Base-by-base conservation (phyloP, 129 eudicot genomes). In the Tagetes erecta region DNA sequence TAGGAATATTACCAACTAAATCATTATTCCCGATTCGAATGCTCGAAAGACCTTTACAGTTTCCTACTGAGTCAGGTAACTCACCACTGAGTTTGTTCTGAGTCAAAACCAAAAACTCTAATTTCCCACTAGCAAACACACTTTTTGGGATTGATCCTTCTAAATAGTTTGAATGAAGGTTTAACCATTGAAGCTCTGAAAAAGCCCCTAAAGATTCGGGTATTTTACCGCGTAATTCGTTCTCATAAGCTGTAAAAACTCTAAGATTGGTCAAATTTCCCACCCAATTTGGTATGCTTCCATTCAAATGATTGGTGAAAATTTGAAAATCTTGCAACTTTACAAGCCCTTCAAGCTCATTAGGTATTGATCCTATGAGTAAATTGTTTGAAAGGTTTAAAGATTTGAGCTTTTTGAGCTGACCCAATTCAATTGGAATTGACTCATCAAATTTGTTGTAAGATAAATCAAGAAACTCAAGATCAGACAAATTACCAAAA, bases 401-500 rank as follows among this genome's bases (percentile, higher is more conserved):
- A 57, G 91, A 84, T 66, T 78, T 84, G 5, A 95, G 88, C 11
- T 85, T 95, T 58, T 64, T 77, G 44, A 95, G 88, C 75, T 79
- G 72, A 20, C 90, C 92, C 73, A 87, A 72, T 47, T 88, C 96
- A 34, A 20, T 12, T 55, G 99, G 99, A 47, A 95, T 84, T 53
- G 80, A 75, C 62, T 89, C 84, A 13, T 68, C 92, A 83, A 95
- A 88, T 76, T 82, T 88, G 64, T 95, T 95, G 71, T 80, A 87
- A 13, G 97, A 91, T 44, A 95, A 89, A 95, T 95, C 99, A 88
- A 95, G 96, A 91, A 91, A 87, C 83, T 95, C 88, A 74, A 95
- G 97, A 80, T 84, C 82, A 38, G 88, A 80, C 36, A 95, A 81
- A 39, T 91, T 75, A 56, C 96, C 97, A 73, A 95, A 75, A 60